Evolutionary conservation across 2,329 filamentous ascomycete species (phyloP), one percentile per base, ranked within the genome.

Genomic region (Orbilia oligospora): DNA sequence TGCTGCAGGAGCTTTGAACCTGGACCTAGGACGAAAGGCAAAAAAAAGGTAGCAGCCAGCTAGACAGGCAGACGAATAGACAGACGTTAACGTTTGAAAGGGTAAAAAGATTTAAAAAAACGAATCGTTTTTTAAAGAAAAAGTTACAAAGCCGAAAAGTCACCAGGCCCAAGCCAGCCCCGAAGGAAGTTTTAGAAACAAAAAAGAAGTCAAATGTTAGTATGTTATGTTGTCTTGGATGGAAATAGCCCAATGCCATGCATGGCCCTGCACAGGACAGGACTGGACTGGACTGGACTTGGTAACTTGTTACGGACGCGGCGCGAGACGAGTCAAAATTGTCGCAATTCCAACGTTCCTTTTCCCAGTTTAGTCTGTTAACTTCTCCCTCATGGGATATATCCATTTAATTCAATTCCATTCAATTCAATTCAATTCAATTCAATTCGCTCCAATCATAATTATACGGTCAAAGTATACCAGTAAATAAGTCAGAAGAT

Each of bases 271-370:
- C 8, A 24, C 22, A 1, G 36, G 10, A 38, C 14, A 10, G 53
- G 36, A 38, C 36, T 4, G 30, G 20, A 22, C 20, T 24, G 36
- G n/a, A 18, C 12, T 20, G 53, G 36, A 38, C 36, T 61, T 20
- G 20, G 56, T 61, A 61, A n/a, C 36, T 61, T 61, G 6, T 41
- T 24, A 44, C 33, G 56, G 36, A 20, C 30, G 36, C 41, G 51
- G 69, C 58, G 69, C 69, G 58, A 72, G 69, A 65, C 69, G 56
- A 64, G 41, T 22, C 36, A 33, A 61, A 67, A 61, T 58, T 73
- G 70, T 73, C 70, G 70, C 70, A 73, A 61, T 73, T 61, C 70
- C 9, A 58, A 66, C 69, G 69, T 48, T 58, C 55, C 69, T 56
- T 48, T 72, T 58, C 69, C 36, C 49, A 56, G 58, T n/a, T 16